Percentiles rank a stretch among this genome's conserved stretches.
These are phyloP conservation scores for Eucalyptus pauciflora DNA, from an alignment of 345 rosid genomes.

Conservation along the genomic window DNA sequence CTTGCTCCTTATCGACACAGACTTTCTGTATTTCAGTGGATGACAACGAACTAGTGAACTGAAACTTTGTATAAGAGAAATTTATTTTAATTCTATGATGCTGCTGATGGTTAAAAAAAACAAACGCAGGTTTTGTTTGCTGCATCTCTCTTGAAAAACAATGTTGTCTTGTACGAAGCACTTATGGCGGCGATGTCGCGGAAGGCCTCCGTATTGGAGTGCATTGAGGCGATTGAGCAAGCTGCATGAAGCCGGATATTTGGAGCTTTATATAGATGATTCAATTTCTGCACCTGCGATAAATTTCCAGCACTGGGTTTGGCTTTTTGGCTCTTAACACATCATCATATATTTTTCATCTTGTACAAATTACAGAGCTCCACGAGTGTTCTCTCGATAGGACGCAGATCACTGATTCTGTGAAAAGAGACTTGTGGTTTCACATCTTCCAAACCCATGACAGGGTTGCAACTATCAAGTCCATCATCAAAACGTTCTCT, in stretches of 20 bases:
- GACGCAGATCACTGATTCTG: too few relatives aligned
- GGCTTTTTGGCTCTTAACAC: not conserved
- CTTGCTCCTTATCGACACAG: not conserved
- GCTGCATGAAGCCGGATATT: conserved; percentile 4
- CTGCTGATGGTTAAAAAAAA: not conserved
- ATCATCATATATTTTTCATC: not conserved
- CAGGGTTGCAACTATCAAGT: too few relatives aligned
- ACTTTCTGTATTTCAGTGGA: not conserved
- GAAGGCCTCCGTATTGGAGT: conserved; percentile 64
- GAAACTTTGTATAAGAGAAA: not conserved
- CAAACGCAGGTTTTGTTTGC: conserved; percentile 62
- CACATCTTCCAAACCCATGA: too few relatives aligned
- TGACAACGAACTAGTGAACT: not conserved
- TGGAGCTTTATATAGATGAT: not conserved
- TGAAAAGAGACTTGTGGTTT: too few relatives aligned
- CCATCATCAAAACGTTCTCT: not conserved
- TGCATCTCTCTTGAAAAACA: conserved; percentile 75
- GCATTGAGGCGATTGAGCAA: conserved; percentile 69
- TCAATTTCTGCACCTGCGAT: not conserved
- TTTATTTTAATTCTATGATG: not conserved
- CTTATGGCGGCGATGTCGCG: conserved; percentile 68
- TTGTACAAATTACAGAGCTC: not conserved
- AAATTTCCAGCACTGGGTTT: not conserved
- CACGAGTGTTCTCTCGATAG: too few relatives aligned
- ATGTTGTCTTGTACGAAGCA: conserved; percentile 59